Evolutionary conservation across 169 alveolate species (phyloP), one percentile per base, ranked within the genome.

Genomic region (Plasmodium vinckei): DNA sequence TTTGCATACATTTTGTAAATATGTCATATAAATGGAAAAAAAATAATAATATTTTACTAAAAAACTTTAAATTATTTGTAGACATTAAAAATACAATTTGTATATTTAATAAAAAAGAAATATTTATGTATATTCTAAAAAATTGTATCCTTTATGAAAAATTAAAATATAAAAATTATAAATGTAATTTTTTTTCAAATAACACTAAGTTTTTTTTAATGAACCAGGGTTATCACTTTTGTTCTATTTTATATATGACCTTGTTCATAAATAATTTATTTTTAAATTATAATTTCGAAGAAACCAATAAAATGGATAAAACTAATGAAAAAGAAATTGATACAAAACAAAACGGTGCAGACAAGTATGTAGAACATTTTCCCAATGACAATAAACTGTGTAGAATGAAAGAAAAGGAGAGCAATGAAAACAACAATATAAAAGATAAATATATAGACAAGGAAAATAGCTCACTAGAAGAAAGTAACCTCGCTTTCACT

Each of bases 61-160:
- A 53, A 25, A 44, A 77, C 33, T 63, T 77, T 49, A 64, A 68
- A 49, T 54, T 77, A 56, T 63, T 68, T 42, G 61, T 64, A 49
- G 77, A 64, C 23, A 64, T 47, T 21, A 44, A 64, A 47, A 13
- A 63, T 39, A 77, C 23, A 10, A 21, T 64, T 47, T 77, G 75
- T 39, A 33, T 77, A 63, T 77, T 46, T 46, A 77, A 77, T 56
- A 51, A 68, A 21, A 68, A 77, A 39, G 49, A 77, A n/a, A 17
- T 77, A 44, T 61, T 77, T 53, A 42, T 17, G 19, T 57, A 77
- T 15, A n/a, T 77, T 33, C 12, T 77, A 57, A 77, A 57, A 63
- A 53, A 77, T 77, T 56, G 57, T 23, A n/a, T 63, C 68, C 67
- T 64, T 27, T 64, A 77, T 69, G 88, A 77, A 53, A 77, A 59